These are phyloP conservation scores for Amylocystis lapponica DNA, from an alignment of 768 basidiomycete species.

Conservation along the genomic window DNA sequence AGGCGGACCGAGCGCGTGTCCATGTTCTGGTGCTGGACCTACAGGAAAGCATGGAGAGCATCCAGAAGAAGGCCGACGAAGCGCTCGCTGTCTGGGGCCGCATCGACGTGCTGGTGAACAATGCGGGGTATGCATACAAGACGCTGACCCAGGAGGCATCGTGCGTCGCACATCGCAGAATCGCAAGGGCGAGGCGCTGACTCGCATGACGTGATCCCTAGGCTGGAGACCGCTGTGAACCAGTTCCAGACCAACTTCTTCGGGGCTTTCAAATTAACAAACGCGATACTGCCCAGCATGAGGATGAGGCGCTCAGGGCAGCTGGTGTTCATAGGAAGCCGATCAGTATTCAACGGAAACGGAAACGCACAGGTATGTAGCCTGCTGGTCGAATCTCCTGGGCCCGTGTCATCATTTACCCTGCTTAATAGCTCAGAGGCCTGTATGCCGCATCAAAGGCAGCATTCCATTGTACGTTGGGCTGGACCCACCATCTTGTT, in stretches of 20 bases:
- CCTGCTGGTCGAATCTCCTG: neutral
- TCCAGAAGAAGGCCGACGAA: constrained; percentile 27
- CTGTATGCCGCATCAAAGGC: constrained; percentile 36
- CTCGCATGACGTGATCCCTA: neutral
- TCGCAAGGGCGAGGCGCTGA: too few relatives aligned
- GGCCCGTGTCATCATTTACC: constrained; percentile 1
- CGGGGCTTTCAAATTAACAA: constrained; percentile 37
- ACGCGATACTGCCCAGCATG: constrained; percentile 38
- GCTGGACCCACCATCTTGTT: neutral
- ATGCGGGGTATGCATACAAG: constrained; percentile 43
- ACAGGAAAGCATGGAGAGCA: constrained; percentile 21
- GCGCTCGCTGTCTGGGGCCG: constrained; percentile 25
- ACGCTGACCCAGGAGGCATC: too few relatives aligned
- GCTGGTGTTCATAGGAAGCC: constrained; percentile 32
- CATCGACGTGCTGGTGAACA: constrained; percentile 38
- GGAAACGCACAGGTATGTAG: constrained; percentile 30
- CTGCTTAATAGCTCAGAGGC: constrained; percentile 18
- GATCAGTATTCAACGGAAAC: constrained; percentile 30
- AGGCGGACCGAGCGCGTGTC: constrained; percentile 18
- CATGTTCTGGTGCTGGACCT: constrained; percentile 34
- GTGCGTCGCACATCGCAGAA: too few relatives aligned
- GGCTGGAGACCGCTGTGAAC: constrained; percentile 21
- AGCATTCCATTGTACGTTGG: constrained; percentile 32
- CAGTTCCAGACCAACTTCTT: constrained; percentile 40
- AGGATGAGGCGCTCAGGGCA: constrained; percentile 29